phyloP scores from a whole-genome alignment of 2,329 filamentous ascomycete species.

The Cladosporium sphaerospermum region DNA sequence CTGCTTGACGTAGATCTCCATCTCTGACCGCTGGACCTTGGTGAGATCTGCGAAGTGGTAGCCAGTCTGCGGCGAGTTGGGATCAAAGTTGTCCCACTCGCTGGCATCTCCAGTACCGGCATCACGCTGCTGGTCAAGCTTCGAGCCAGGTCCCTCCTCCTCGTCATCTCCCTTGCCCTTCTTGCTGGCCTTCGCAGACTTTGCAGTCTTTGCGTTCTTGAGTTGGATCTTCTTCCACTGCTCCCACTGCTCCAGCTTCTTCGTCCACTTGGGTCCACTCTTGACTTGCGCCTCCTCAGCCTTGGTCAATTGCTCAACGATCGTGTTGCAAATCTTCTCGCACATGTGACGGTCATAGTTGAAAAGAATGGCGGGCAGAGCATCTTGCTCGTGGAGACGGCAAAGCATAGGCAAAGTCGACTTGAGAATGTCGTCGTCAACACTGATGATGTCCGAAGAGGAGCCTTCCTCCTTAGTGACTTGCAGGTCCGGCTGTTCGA shows the following conservation, averaged over 20 bases:
- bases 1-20: constrained; percentile 49
- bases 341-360: constrained; percentile 66
- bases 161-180: constrained; percentile 36
- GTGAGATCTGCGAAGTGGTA: constrained; percentile 63
- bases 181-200: constrained; percentile 33
- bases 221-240: constrained; percentile 48
- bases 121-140: constrained; percentile 53
- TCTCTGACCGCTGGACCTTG: constrained; percentile 52
- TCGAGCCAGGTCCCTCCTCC: constrained; percentile 46
- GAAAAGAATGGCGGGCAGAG: constrained; percentile 69
- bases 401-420: constrained; percentile 54
- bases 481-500: constrained; percentile 20
- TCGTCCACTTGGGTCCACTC: constrained; percentile 54
- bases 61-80: constrained; percentile 54
- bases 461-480: constrained; percentile 17
- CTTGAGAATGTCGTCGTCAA: constrained; percentile 25
- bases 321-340: constrained; percentile 49
- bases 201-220: constrained; percentile 32
- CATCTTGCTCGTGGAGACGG: constrained; percentile 56
- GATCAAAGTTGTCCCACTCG: constrained; percentile 60
- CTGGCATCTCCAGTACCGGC: constrained; percentile 50
- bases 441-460: constrained; percentile 6
- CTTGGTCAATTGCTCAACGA: constrained; percentile 49
- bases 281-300: constrained; percentile 55
- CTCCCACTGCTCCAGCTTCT: constrained; percentile 53